phyloP scores from a whole-genome alignment of 495 filamentous ascomycete species.

The Penicillium roqueforti region DNA sequence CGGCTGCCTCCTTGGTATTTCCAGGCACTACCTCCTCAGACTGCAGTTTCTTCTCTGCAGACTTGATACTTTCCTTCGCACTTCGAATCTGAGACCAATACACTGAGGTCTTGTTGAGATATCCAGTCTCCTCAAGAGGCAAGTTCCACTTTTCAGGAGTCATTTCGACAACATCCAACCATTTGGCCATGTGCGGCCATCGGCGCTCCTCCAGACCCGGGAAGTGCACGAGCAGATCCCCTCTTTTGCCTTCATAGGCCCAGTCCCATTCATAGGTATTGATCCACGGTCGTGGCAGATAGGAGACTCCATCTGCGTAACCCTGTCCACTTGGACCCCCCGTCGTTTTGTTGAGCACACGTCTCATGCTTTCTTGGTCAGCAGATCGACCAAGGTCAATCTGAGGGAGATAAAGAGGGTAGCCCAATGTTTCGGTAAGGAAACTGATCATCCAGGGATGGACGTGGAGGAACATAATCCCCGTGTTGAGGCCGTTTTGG shows the following conservation, averaged over 20 bases:
- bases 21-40: neutral
- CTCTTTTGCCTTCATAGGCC: conserved; percentile 30
- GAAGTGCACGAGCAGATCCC: conserved; percentile 38
- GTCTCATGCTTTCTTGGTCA: conserved; percentile 34
- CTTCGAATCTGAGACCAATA: conserved; percentile 5
- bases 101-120: conserved; percentile 2
- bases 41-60: neutral
- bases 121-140: conserved; percentile 18
- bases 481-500: conserved; percentile 31
- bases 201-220: conserved; percentile 17
- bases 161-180: conserved; percentile 25
- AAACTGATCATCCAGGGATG: conserved; percentile 38
- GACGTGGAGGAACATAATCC: conserved; percentile 36
- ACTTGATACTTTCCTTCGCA: neutral
- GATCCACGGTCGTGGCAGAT: conserved; percentile 40
- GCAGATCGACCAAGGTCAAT: conserved; percentile 26
- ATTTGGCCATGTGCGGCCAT: conserved; percentile 20
- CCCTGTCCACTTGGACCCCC: conserved; percentile 17
- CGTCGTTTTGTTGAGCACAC: conserved; percentile 23
- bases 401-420: conserved; percentile 26
- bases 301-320: conserved; percentile 25
- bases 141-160: conserved; percentile 18
- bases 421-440: conserved; percentile 32
- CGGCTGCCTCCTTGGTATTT: neutral
- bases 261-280: conserved; percentile 31